Base-by-base conservation (phyloP, 2,329 filamentous ascomycete species). In the Cryphonectria carpinicola region DNA sequence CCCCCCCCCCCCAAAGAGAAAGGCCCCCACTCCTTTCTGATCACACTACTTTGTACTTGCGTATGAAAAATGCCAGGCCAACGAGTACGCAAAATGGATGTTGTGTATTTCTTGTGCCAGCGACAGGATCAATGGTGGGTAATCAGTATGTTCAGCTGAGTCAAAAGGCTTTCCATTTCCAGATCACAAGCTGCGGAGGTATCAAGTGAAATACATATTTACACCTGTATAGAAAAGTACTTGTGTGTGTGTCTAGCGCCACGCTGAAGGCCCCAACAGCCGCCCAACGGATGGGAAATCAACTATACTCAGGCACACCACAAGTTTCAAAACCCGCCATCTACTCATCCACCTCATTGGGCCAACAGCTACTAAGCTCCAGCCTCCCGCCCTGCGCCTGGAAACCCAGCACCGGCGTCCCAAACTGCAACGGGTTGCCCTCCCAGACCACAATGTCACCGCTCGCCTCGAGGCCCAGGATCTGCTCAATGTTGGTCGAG, bases 371-470 rank as follows among this genome's bases (percentile, higher is more conserved):
- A 5, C 76, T 75, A 49, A 80, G 71, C 67, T 78, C 76, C 65
- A 79, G 72, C 60, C 77, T 76, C 14, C 75, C 75, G 7, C 73
- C 76, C 39, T 76, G 74, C 19, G 74, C 75, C 52, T 79, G 76
- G 69, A 83, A 77, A n/a, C 76, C 76, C 25, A 83, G 58, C 8
- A 80, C 80, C 43, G 82, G 81, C 54, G 79, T 82, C 1, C 79
- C 82, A 4, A 81, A 81, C 69, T 80, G 76, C 58, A 84, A 72
- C 28, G 83, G 83, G 74, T 79, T 78, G 6, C 82, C 82, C 73
- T 84, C 82, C 75, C 79, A 84, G 22, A 84, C 71, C 13, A 84
- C 83, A 60, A 83, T 75, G 70, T 84, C 83, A 17, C 73, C 75
- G 65, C 76, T 77, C 41, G 71, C 76, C 60, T 79, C 75, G 35